phyloP scores from a whole-genome alignment of 495 filamentous ascomycete genomes.

The Margaritispora aquatica region DNA sequence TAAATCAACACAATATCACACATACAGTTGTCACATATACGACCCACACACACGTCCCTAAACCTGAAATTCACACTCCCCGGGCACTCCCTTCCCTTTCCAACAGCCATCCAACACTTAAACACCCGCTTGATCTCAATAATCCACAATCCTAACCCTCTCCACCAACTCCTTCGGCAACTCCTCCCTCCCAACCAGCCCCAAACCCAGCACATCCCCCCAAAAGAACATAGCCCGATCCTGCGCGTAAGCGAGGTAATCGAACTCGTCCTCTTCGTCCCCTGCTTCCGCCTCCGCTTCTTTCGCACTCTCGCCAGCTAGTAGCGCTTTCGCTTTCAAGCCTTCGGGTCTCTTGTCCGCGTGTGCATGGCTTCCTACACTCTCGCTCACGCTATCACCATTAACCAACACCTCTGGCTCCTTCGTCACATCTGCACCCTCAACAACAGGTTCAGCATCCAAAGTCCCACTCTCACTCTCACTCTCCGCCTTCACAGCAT shows the following conservation, averaged over 20 bases:
- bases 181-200: conserved; percentile 64
- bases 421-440: not conserved
- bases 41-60: too few species aligned
- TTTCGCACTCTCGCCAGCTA: conserved; percentile 10
- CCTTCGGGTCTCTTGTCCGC: conserved; percentile 10
- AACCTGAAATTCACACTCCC: too few species aligned
- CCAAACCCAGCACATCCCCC: conserved; percentile 74
- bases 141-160: conserved; percentile 56
- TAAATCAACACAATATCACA: too few species aligned
- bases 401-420: conserved; percentile 16
- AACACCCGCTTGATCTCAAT: too few species aligned
- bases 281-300: conserved; percentile 13
- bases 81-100: too few species aligned
- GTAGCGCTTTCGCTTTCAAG: conserved; percentile 8
- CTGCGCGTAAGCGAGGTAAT: conserved; percentile 88
- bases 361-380: not conserved
- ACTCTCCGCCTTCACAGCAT: too few species aligned
- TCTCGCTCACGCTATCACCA: too few species aligned
- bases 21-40: too few species aligned
- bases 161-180: conserved; percentile 55
- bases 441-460: not conserved
- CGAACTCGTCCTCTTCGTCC: conserved; percentile 62
- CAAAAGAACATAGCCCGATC: conserved; percentile 89
- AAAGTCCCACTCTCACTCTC: too few species aligned
- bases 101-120: too few species aligned